These are phyloP conservation scores for Ceratobasidium sp. DNA, from an alignment of 1,284 basidiomycete genomes.

Conservation along the genomic window DNA sequence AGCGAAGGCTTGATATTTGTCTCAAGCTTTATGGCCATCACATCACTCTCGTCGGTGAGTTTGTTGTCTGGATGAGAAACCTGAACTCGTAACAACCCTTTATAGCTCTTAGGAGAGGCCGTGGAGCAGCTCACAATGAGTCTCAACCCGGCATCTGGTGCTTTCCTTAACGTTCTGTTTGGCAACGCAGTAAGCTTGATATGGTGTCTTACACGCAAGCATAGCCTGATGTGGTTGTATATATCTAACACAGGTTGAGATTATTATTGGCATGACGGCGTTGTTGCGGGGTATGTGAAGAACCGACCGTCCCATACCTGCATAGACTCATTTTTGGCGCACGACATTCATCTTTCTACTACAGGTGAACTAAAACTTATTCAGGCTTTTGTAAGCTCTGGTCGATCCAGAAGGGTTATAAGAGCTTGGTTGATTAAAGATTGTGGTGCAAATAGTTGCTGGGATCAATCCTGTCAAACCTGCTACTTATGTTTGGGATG, in stretches of 20 bases:
- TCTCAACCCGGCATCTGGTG: conserved; percentile 85
- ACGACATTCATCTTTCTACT: conserved; percentile 29
- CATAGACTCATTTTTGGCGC: conserved; percentile 2
- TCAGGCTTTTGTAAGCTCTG: conserved; percentile 77
- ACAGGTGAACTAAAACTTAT: conserved; percentile 85
- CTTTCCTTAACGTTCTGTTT: conserved; percentile 87
- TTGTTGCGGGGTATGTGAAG: conserved; percentile 74
- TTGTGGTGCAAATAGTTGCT: conserved; percentile 67
- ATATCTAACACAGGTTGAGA: conserved; percentile 64
- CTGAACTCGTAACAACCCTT: conserved; percentile 6
- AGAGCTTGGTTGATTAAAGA: conserved; percentile 37
- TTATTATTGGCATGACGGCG: conserved; percentile 90
- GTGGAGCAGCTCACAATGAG: conserved; percentile 87
- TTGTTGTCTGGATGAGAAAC: conserved; percentile 41
- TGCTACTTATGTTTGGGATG: conserved; percentile 88
- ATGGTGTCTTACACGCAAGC: too few relatives aligned
- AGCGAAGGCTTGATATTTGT: conserved; percentile 86
- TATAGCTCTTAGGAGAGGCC: conserved; percentile 81
- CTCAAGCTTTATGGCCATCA: conserved; percentile 87
- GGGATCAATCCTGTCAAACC: conserved; percentile 89
- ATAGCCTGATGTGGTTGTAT: too few relatives aligned
- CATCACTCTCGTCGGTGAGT: conserved; percentile 84
- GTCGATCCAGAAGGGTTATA: not conserved
- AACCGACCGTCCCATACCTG: not conserved
- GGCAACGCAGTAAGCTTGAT: conserved; percentile 69